Evolutionary conservation across 2,329 filamentous ascomycete species (phyloP).

Genomic region (Coleophoma crateriformis): DNA sequence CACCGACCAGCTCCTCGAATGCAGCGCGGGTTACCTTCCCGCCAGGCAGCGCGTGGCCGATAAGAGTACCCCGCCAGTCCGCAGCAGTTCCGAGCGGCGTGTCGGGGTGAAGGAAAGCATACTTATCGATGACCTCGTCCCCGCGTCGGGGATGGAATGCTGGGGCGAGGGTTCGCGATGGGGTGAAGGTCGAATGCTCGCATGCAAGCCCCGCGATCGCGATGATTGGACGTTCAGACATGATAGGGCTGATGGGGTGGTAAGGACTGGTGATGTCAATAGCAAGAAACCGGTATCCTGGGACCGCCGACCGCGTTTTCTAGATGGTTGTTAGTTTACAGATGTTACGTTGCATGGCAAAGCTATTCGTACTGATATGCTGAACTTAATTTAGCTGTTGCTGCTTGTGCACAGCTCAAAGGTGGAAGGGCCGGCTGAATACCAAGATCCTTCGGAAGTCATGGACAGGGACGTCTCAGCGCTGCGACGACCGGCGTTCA

Average conservation of each 20-base stretch:
- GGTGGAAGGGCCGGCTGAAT: too few species aligned
- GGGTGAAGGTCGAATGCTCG: constrained; percentile 48
- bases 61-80: constrained; percentile 44
- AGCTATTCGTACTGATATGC: too few species aligned
- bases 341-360: too few species aligned
- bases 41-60: constrained; percentile 45
- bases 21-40: constrained; percentile 39
- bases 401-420: too few species aligned
- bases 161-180: constrained; percentile 38
- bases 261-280: too few species aligned
- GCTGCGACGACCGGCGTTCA: too few species aligned
- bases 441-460: too few species aligned
- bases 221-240: constrained; percentile 33
- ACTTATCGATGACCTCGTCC: constrained; percentile 31
- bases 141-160: constrained; percentile 44
- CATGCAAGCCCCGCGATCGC: constrained; percentile 46
- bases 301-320: too few species aligned
- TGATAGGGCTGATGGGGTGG: constrained; percentile 10
- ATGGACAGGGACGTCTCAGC: too few species aligned
- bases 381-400: too few species aligned
- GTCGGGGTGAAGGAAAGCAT: constrained; percentile 37
- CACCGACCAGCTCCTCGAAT: constrained; percentile 37
- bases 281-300: too few species aligned
- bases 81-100: constrained; percentile 35
- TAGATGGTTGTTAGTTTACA: too few species aligned